Base-by-base conservation (phyloP, 75 land plant species). In the Pinus tabuliformis region DNA sequence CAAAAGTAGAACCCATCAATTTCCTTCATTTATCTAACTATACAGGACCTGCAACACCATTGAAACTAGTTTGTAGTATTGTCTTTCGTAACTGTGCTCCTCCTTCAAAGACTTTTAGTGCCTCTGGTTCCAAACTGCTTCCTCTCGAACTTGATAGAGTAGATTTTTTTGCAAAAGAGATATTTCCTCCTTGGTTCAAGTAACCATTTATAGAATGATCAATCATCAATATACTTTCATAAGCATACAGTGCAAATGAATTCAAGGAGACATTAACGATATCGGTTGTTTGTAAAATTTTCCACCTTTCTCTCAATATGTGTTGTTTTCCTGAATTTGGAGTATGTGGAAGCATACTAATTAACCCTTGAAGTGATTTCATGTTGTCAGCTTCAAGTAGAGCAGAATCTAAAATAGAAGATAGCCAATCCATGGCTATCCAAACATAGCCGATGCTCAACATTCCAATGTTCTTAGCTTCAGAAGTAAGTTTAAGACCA, bases 231-330 rank as follows among this genome's bases (percentile, higher is more conserved):
- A 93, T 85, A 33, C 89, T 78, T 75, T 93, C 96, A 89, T 93
- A 91, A 15, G 96, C 94, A 89, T 87, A 91, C 12, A 91, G 76
- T 7, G 84, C 94, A 81, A 89, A 93, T 20, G 86, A 70, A 78
- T 88, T 88, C 60, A 84, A 78, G 75, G 63, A 85, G 17, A 17
- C 70, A 61, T 17, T 21, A 33, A 71, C 85, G 3, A 30, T 72
- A 21, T 74, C 5, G 18, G 65, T 59, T 73, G 33, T 26, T 56
- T 73, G 57, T 20, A 85, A 30, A 6, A 72, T 74, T 21, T 78
- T 88, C 94, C 91, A 93, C 73, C 81, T 80, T 42, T 84, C 74
- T 3, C 28, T 74, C 59, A 91, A 89, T 0, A 24, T 24, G 26
- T 58, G 76, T 58, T 84, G 84, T 21, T 68, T 54, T 54, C 74